Percentiles rank a stretch among this genome's conserved stretches.
phyloP scores from a whole-genome alignment of 805 yeast species.

The Lipomyces sp. region DNA sequence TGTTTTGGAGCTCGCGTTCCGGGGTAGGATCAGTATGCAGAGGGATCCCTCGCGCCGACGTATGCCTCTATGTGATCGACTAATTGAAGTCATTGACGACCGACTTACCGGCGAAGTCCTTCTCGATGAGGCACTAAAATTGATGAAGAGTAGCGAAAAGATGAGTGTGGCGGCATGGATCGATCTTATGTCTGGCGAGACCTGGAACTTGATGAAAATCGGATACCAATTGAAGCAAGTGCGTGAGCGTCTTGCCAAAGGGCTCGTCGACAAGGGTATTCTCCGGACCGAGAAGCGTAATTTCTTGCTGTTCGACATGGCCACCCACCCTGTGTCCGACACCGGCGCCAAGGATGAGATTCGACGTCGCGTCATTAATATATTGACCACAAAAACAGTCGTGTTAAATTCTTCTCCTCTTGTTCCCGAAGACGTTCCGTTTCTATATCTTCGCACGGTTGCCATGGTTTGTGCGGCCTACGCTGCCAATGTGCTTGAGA shows the following conservation, averaged over 20 bases:
- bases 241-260: conserved; percentile 93
- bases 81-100: conserved; percentile 83
- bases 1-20: conserved; percentile 84
- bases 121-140: conserved; percentile 87
- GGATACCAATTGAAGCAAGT: conserved; percentile 96
- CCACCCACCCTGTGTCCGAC: conserved; percentile 96
- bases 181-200: conserved; percentile 87
- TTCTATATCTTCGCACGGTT: conserved; percentile 74
- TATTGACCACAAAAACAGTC: conserved; percentile 74
- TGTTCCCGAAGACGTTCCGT: conserved; percentile 71
- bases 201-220: conserved; percentile 95
- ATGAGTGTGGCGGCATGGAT: conserved; percentile 89
- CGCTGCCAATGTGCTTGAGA: conserved; percentile 96
- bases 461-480: conserved; percentile 85
- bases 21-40: conserved; percentile 85
- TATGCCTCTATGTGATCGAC: conserved; percentile 83
- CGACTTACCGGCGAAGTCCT: conserved; percentile 92
- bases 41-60: conserved; percentile 92
- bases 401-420: conserved; percentile 56
- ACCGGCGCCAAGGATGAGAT: conserved; percentile 80
- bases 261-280: conserved; percentile 95
- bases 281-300: conserved; percentile 94
- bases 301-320: conserved; percentile 95
- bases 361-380: conserved; percentile 68
- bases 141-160: conserved; percentile 84